Base-by-base conservation (phyloP, 257 asterid genomes). In the Ligustrum vulgare region DNA sequence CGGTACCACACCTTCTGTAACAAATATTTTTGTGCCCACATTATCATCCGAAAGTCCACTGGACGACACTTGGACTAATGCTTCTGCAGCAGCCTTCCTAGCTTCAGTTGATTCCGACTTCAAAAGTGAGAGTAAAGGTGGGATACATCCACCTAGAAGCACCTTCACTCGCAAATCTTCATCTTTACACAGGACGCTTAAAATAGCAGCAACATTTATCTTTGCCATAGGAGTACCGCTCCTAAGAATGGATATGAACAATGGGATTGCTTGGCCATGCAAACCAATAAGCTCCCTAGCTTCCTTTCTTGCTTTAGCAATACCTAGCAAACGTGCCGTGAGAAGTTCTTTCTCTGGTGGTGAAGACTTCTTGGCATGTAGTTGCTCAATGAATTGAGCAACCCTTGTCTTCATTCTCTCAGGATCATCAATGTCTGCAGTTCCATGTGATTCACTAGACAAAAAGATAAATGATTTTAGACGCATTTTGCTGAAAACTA, bases 121-220 rank as follows among this genome's bases (percentile, higher is more conserved):
- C 79, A 93, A 83, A 79, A 93, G 87, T 25, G 93, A 81, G 68
- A 93, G 92, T 69, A 93, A 82, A 32, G 96, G 95, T 16, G 98
- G 98, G 80, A 91, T 82, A 80, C 96, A 91, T 74, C 98, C 98
- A 67, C 98, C 97, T 34, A 93, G 85, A 76, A 93, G 93, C 71
- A 93, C 97, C 81, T 90, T 93, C 72, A 90, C 74, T 78, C 97
- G 78, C 76, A 93, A 85, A 74, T 93, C 98, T 33, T 88, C 90
- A 72, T 90, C 93, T 83, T 81, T 91, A 68, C 96, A 88, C 75
- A 93, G 83, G 75, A 87, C 91, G 76, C 87, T 81, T 75, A 93
- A 82, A n/a, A 89, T 90, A 18, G 87, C 80, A 69, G 98, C 94
- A 69, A 90, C 93, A 68, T 91, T 93, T 68, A 72, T 37, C 34